A percentile compares a stretch with the other conserved stretches of the same genome.
Evolutionary conservation across 2,329 filamentous ascomycete genomes (phyloP).

Genomic region (Talaromyces sp.): DNA sequence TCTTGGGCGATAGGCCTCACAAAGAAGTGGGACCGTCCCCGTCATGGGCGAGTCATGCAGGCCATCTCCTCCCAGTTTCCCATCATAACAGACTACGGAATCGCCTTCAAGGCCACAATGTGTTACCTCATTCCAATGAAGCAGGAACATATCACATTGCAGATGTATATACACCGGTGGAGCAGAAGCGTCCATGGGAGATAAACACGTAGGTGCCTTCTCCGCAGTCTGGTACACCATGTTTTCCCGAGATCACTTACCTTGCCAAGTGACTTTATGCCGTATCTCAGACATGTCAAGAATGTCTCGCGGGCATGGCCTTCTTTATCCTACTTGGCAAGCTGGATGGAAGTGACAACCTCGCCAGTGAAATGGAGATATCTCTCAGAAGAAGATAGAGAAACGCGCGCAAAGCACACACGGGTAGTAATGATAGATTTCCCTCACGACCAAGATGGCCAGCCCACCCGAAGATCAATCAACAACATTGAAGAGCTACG

Average conservation of each 20-base stretch:
- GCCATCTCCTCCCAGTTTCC: background rate
- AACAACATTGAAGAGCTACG: background rate
- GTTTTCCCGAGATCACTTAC: background rate
- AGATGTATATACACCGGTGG: background rate
- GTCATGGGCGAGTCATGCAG: background rate
- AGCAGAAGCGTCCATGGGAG: constrained; percentile 1
- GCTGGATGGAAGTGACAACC: constrained; percentile 9
- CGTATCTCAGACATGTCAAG: background rate
- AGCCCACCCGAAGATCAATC: background rate
- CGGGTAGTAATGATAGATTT: constrained; percentile 2
- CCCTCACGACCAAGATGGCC: background rate
- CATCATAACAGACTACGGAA: background rate
- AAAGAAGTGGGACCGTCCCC: background rate
- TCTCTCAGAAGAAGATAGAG: constrained; percentile 2
- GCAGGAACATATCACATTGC: background rate
- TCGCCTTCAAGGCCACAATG: background rate
- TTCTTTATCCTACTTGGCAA: constrained; percentile 5
- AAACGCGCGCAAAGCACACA: background rate
- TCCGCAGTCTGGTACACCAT: too few species aligned
- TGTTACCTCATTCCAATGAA: constrained; percentile 3
- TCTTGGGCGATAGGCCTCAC: background rate
- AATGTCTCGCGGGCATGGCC: background rate
- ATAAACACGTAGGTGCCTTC: background rate
- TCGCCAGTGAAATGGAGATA: constrained; percentile 9
- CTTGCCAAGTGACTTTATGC: background rate